phyloP scores from a whole-genome alignment of 345 rosid species.

The Durio zibethinus region DNA sequence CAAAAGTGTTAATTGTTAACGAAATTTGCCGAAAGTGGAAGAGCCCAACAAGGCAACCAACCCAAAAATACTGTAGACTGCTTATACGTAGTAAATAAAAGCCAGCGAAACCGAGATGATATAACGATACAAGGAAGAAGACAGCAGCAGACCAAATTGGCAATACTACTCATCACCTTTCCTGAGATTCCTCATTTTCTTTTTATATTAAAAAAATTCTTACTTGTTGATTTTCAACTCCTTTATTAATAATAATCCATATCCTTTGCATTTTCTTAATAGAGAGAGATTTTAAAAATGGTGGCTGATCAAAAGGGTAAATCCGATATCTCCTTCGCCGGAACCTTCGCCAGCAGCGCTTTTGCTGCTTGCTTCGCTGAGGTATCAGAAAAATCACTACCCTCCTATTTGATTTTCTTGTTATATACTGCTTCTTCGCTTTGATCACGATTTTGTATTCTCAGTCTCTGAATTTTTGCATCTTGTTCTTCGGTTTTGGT shows the following conservation, averaged over 20 bases:
- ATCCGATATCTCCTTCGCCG: slow-evolving; percentile 78
- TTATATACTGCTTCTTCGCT: not conserved
- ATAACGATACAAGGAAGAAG: not conserved
- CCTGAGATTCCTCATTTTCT: slow-evolving; percentile 18
- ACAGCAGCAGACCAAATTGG: slow-evolving; percentile 11
- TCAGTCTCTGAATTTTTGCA: not conserved
- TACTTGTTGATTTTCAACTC: not conserved
- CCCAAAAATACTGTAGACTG: no score
- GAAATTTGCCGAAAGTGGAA: no score
- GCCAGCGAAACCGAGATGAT: no score
- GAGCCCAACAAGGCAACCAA: no score
- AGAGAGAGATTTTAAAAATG: slow-evolving; percentile 37
- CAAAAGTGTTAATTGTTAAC: no score
- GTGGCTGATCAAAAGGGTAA: slow-evolving; percentile 68
- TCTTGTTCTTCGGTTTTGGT: not conserved
- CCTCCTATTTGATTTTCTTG: not conserved
- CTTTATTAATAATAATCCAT: not conserved
- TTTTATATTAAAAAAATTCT: no score
- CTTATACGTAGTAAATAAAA: no score
- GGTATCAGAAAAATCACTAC: slow-evolving; percentile 32
- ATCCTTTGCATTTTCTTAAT: not conserved
- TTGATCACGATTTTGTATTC: not conserved
- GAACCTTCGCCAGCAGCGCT: slow-evolving; percentile 83
- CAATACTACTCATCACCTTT: slow-evolving; percentile 14
- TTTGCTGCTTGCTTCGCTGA: slow-evolving; percentile 96